Evolutionary conservation across 805 yeast genomes (phyloP).

Genomic region (Candida multigemmis): DNA sequence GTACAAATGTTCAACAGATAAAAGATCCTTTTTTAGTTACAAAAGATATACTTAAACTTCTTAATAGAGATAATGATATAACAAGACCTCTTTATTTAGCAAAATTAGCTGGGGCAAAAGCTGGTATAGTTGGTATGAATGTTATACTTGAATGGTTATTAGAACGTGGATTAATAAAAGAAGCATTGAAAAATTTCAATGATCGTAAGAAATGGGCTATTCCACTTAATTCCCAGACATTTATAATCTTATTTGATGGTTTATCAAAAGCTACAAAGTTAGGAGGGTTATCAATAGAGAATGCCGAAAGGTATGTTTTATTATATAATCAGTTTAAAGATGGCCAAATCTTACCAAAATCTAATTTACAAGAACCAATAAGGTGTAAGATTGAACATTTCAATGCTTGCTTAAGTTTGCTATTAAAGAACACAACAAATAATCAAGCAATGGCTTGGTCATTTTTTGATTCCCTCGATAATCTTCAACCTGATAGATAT

Average conservation of each 20-base stretch:
- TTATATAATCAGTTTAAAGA: conserved; percentile 9
- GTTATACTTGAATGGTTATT: conserved; percentile 45
- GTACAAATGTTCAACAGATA: conserved; percentile 48
- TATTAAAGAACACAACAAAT: conserved; percentile 23
- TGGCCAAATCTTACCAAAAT: not conserved
- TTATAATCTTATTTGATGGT: conserved; percentile 26
- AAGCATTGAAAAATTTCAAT: conserved; percentile 41
- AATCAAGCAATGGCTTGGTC: conserved; percentile 28
- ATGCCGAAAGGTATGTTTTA: conserved; percentile 11
- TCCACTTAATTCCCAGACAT: conserved; percentile 38
- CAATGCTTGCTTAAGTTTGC: conserved; percentile 26
- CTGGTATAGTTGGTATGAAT: conserved; percentile 57
- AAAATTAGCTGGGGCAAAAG: conserved; percentile 31
- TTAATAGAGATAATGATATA: conserved; percentile 36
- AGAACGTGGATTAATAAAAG: conserved; percentile 29
- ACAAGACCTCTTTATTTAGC: conserved; percentile 47
- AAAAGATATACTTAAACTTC: conserved; percentile 42
- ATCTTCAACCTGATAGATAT: conserved; percentile 19
- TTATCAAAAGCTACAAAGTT: conserved; percentile 20
- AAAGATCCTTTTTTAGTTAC: conserved; percentile 50
- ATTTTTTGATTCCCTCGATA: conserved; percentile 16
- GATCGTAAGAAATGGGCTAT: conserved; percentile 58
- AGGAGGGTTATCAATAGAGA: conserved; percentile 17
- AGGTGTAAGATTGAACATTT: conserved; percentile 14
- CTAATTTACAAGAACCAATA: not conserved